phyloP scores from a whole-genome alignment of 257 asterid genomes.

The Ilex aquifolium region DNA sequence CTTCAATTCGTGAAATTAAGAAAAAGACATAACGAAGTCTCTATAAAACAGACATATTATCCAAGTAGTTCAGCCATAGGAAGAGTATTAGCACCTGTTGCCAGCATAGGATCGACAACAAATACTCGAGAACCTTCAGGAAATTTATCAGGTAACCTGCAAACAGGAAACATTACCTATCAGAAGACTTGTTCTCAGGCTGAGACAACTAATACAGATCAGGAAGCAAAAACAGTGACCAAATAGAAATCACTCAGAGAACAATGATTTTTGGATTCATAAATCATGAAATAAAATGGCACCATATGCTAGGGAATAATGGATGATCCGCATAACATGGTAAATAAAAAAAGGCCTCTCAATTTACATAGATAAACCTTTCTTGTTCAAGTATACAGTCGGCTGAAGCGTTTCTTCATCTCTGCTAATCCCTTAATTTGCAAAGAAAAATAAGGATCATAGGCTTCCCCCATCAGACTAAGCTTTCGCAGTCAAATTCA shows the following conservation, averaged over 20 bases:
- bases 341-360: neutral
- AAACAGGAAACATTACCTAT: neutral
- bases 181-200: too few species aligned
- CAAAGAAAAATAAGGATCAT: conserved; percentile 16
- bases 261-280: too few species aligned
- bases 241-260: too few species aligned
- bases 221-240: too few species aligned
- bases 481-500: too few species aligned
- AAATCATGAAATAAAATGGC: too few species aligned
- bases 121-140: conserved; percentile 81
- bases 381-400: conserved; percentile 87
- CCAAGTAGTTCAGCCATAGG: too few species aligned
- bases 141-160: conserved; percentile 84
- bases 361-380: conserved; percentile 26
- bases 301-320: too few species aligned
- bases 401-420: conserved; percentile 91
- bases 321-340: too few species aligned
- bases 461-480: conserved; percentile 6
- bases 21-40: neutral
- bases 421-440: conserved; percentile 64
- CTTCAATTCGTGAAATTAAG: neutral
- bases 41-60: too few species aligned
- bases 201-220: too few species aligned
- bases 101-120: conserved; percentile 95
- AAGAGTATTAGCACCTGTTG: conserved; percentile 57